A percentile compares a stretch with the other conserved stretches of the same genome.
Conservation (phyloP, 352 stramenopile genomes). For the Phytophthora idaei region DNA sequence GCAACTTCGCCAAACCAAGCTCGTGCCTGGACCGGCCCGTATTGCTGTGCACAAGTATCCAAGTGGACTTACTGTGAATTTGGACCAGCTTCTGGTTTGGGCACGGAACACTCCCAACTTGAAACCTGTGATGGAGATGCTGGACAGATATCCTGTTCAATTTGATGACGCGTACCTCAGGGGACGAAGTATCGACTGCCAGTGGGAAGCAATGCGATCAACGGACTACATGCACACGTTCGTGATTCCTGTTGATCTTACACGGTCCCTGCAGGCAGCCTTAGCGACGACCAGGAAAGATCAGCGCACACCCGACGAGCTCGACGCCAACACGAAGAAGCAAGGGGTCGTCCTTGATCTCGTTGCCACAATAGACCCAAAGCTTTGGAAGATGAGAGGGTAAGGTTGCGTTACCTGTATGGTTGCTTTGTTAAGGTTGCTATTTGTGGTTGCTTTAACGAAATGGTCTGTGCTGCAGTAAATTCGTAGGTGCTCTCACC, state of each 20-base stretch:
- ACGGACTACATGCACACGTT: background rate
- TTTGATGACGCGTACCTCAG: background rate
- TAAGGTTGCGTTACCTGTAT: constrained; percentile 10
- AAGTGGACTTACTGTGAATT: background rate
- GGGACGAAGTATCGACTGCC: background rate
- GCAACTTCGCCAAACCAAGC: background rate
- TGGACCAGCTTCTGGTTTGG: background rate
- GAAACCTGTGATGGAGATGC: background rate
- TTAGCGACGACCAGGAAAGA: background rate
- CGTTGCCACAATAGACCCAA: background rate
- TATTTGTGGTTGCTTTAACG: constrained; percentile 8
- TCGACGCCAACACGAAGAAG: background rate
- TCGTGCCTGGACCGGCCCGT: background rate
- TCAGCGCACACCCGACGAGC: background rate
- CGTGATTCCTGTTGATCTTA: background rate
- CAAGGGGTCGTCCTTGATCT: background rate
- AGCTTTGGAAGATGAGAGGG: background rate
- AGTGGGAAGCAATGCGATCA: background rate
- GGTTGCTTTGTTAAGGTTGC: constrained; percentile 13
- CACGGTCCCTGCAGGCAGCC: background rate
- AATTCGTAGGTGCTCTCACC: constrained; percentile 1
- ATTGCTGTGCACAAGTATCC: constrained; percentile 12
- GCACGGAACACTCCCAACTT: background rate
- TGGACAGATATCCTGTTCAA: background rate
- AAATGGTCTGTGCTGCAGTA: background rate